Evolutionary conservation across 208 protist genomes (phyloP), one percentile per base, ranked within the genome.

Genomic region (Leishmania amazonensis): DNA sequence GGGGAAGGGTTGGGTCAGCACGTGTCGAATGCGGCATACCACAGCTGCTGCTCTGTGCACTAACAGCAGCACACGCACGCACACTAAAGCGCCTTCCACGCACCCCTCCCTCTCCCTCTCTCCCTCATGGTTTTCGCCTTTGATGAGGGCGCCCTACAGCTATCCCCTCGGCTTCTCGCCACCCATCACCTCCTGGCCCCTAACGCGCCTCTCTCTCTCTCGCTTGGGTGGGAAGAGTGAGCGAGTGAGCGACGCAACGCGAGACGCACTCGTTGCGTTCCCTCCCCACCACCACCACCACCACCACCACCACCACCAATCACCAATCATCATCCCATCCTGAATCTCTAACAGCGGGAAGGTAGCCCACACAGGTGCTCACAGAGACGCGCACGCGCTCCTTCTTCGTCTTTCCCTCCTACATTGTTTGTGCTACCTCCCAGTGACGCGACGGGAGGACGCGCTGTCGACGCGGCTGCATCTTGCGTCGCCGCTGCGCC

Each of bases 331-430:
- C 51, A 68, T 6, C 31, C 64, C 31, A 42, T 68, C 9, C 28
- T 38, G 67, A 72, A 47, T 19, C 40, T 28, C 67, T 21, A n/a
- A 28, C 35, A 74, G 38, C n/a, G 70, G 45, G 70, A 51, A 35
- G 70, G 40, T 54, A 24, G 38, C 19, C 11, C 40, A 15, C 31
- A 19, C 21, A 47, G 40, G 40, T 28, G 40, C 67, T 8, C 21
- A 24, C 67, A 21, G 3, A 49, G 67, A 72, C 67, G 21, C 17
- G 40, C 38, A 72, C 21, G 38, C 67, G 40, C 19, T 40, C 76
- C 60, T 75, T 81, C 53, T 79, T 73, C 64, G 58, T 53, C n/a
- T 19, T 60, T 49, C 70, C 65, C 70, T 74, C 42, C 74, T 83
- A 68, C 62, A 8, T 79, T 67, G 80, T n/a, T 81, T 67, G 80